Base-by-base conservation (phyloP, 805 yeast species). In the Suhomyces emberorum region DNA sequence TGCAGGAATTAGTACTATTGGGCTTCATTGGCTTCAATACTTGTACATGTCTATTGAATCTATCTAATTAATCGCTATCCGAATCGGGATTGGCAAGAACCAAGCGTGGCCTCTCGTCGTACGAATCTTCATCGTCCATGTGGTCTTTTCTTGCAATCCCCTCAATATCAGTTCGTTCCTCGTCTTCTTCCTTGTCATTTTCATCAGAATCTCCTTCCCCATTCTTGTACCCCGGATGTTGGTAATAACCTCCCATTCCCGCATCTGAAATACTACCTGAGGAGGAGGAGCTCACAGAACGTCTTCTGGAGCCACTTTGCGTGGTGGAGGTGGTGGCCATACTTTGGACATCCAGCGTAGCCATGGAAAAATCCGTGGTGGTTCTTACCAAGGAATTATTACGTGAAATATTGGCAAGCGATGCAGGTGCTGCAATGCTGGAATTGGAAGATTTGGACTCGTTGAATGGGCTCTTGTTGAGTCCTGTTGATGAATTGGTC, bases 1-100 rank as follows among this genome's bases (percentile, higher is more conserved):
- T n/a, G n/a, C n/a, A n/a, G n/a, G n/a, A n/a, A n/a, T n/a, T n/a
- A n/a, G n/a, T n/a, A n/a, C n/a, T n/a, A n/a, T n/a, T n/a, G n/a
- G n/a, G n/a, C n/a, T n/a, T n/a, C n/a, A n/a, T n/a, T n/a, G n/a
- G n/a, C n/a, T n/a, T n/a, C n/a, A n/a, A n/a, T n/a, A n/a, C n/a
- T n/a, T n/a, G n/a, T n/a, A n/a, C n/a, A n/a, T n/a, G n/a, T n/a
- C n/a, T n/a, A n/a, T n/a, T n/a, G n/a, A n/a, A n/a, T n/a, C n/a
- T n/a, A n/a, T n/a, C n/a, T n/a, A n/a, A n/a, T 38, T 42, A 65
- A 3, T 65, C 72, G 37, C 65, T 63, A 38, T 71, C 76, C 32
- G 42, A 37, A 41, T 68, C 85, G 0, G 85, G 85, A 41, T 79
- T 79, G 14, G 81, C 83, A 33, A 79, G 66, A 30, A 65, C 72